Conservation (phyloP, 2,329 filamentous ascomycete species). For the Ascochyta clinopodiicola region DNA sequence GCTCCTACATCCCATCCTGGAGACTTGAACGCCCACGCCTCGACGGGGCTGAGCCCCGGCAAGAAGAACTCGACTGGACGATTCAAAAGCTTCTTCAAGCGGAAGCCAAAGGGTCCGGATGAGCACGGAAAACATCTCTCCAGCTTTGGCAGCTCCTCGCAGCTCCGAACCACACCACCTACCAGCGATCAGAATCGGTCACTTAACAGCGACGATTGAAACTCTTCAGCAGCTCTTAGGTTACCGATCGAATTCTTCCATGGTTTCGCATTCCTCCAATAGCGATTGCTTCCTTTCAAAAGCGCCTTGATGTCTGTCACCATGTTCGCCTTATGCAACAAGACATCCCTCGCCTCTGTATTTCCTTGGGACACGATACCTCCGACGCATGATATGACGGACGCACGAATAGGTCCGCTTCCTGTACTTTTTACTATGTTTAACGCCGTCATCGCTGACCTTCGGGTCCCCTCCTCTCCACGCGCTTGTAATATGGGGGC, state of each 20-base stretch:
- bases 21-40: constrained; percentile 11
- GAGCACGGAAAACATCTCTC: constrained; percentile 45
- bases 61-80: constrained; percentile 40
- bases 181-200: constrained; percentile 45
- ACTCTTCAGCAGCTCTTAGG: not conserved
- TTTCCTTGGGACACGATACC: constrained; percentile 18
- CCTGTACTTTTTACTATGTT: constrained; percentile 20
- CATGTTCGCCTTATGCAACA: constrained; percentile 1
- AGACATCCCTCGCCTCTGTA: constrained; percentile 7
- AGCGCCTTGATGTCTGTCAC: not conserved
- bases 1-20: constrained; percentile 27
- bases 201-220: constrained; percentile 46
- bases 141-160: constrained; percentile 45
- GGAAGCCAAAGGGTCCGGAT: constrained; percentile 37
- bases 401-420: constrained; percentile 19
- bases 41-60: constrained; percentile 33
- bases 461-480: constrained; percentile 10
- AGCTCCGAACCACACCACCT: constrained; percentile 40
- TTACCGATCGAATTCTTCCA: not conserved
- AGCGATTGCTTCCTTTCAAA: not conserved
- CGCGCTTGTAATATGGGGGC: constrained; percentile 9
- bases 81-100: constrained; percentile 47
- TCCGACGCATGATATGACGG: constrained; percentile 21
- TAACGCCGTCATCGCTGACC: constrained; percentile 8
- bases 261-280: not conserved